These are phyloP conservation scores for Jatropha curcas DNA, from an alignment of 345 rosid species.

Conservation along the genomic window DNA sequence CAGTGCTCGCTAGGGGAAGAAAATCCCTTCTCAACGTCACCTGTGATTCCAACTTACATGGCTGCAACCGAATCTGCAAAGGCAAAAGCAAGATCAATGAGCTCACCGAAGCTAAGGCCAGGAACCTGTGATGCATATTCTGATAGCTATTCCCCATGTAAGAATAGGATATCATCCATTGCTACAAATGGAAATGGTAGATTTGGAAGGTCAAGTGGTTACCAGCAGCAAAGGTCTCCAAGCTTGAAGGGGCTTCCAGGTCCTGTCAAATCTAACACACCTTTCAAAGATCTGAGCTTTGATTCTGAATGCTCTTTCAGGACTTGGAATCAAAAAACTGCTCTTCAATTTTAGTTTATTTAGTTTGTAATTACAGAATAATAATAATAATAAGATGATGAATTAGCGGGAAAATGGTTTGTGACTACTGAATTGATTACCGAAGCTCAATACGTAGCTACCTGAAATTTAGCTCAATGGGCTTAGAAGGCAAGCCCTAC, in stretches of 20 bases:
- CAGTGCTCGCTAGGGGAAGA: constrained; percentile 71
- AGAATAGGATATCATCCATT: constrained; percentile 51
- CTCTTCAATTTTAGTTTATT: not conserved
- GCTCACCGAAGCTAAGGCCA: constrained; percentile 70
- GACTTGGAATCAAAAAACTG: constrained; percentile 21
- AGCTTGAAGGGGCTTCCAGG: constrained; percentile 58
- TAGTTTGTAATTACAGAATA: no score
- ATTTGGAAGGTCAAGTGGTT: constrained; percentile 38
- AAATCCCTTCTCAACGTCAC: constrained; percentile 41
- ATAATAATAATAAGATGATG: no score
- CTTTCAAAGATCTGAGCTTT: constrained; percentile 53
- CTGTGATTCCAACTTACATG: constrained; percentile 73
- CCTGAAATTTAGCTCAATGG: no score
- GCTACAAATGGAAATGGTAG: constrained; percentile 45
- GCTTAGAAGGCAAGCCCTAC: no score
- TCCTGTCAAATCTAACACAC: constrained; percentile 51
- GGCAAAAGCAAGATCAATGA: constrained; percentile 74
- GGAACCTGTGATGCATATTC: constrained; percentile 71
- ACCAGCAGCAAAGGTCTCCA: constrained; percentile 72
- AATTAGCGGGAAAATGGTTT: no score
- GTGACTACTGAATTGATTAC: no score
- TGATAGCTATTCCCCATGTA: constrained; percentile 76
- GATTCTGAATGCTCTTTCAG: constrained; percentile 49
- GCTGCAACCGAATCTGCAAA: constrained; percentile 87
- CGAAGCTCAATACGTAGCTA: no score